Conservation (phyloP, 2,329 filamentous ascomycete genomes). For the Mycosphaerella sp. region DNA sequence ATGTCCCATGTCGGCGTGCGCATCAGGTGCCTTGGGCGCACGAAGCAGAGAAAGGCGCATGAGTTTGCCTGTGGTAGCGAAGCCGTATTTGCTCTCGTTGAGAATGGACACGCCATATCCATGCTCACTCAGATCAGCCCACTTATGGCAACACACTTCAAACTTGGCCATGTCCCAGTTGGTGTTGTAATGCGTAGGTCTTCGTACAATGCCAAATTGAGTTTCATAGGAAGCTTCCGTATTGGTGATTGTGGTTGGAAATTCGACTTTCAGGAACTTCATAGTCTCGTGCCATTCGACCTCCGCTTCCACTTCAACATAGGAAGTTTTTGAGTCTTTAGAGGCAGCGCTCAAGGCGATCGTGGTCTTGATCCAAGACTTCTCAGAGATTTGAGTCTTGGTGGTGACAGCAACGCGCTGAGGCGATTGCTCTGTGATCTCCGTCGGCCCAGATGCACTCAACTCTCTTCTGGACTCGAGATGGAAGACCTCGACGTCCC, state of each 20-base stretch:
- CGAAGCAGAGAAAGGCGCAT: constrained; percentile 86
- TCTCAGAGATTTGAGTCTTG: constrained; percentile 77
- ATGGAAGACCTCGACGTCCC: constrained; percentile 97
- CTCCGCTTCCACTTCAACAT: constrained; percentile 71
- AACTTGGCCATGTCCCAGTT: constrained; percentile 98
- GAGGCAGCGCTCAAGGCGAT: constrained; percentile 69
- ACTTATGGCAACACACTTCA: constrained; percentile 93
- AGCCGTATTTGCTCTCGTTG: constrained; percentile 95
- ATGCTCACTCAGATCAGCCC: constrained; percentile 81
- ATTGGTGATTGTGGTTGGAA: constrained; percentile 84
- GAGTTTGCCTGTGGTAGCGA: constrained; percentile 77
- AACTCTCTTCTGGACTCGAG: constrained; percentile 79
- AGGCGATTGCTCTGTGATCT: constrained; percentile 62
- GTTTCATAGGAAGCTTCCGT: constrained; percentile 94
- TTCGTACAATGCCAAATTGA: constrained; percentile 79
- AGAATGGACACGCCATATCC: constrained; percentile 87
- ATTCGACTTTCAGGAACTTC: constrained; percentile 98
- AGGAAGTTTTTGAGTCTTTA: constrained; percentile 54
- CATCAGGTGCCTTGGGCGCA: constrained; percentile 86
- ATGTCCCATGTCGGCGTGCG: constrained; percentile 78
- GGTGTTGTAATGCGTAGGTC: constrained; percentile 97
- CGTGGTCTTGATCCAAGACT: constrained; percentile 79
- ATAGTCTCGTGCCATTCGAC: constrained; percentile 97
- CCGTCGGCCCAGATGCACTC: constrained; percentile 55
- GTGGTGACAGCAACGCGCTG: constrained; percentile 77